These are phyloP conservation scores for Kluyveromyces wickerhamii DNA, from an alignment of 805 yeast species.

Conservation along the genomic window DNA sequence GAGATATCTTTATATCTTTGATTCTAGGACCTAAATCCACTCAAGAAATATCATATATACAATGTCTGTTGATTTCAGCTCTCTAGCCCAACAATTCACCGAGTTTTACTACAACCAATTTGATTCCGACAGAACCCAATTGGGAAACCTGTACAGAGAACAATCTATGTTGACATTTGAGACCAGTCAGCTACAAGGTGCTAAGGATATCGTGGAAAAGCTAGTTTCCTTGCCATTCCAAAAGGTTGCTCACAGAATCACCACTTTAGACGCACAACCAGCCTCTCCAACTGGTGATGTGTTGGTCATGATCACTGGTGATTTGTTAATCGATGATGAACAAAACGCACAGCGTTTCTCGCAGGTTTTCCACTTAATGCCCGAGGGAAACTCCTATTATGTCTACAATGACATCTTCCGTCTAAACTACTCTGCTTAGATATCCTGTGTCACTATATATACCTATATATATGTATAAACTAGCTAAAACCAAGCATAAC, in stretches of 20 bases:
- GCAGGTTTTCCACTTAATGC: slow-evolving; percentile 94
- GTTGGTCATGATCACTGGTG: slow-evolving; percentile 96
- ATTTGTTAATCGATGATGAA: slow-evolving; percentile 84
- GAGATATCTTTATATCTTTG: too few species aligned
- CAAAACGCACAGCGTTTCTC: slow-evolving; percentile 93
- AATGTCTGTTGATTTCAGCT: slow-evolving; percentile 38
- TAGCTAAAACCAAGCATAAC: too few species aligned
- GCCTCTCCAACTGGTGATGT: slow-evolving; percentile 90
- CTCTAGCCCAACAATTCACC: slow-evolving; percentile 71
- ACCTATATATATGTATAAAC: too few species aligned
- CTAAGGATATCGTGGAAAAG: slow-evolving; percentile 87
- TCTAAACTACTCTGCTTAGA: slow-evolving; percentile 66
- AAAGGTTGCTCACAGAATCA: slow-evolving; percentile 87
- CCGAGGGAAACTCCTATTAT: slow-evolving; percentile 84
- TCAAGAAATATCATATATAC: background rate
- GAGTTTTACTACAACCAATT: slow-evolving; percentile 92
- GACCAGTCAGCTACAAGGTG: slow-evolving; percentile 90
- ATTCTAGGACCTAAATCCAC: too few species aligned
- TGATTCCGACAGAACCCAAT: slow-evolving; percentile 84
- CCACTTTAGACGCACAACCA: slow-evolving; percentile 97
- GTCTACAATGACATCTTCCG: slow-evolving; percentile 97
- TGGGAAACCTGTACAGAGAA: slow-evolving; percentile 91
- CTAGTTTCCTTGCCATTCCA: slow-evolving; percentile 82
- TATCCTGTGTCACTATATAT: too few species aligned
- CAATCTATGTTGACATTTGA: slow-evolving; percentile 97